phyloP scores from a whole-genome alignment of 768 basidiomycete species.

The Psilocybe subaeruginosa region DNA sequence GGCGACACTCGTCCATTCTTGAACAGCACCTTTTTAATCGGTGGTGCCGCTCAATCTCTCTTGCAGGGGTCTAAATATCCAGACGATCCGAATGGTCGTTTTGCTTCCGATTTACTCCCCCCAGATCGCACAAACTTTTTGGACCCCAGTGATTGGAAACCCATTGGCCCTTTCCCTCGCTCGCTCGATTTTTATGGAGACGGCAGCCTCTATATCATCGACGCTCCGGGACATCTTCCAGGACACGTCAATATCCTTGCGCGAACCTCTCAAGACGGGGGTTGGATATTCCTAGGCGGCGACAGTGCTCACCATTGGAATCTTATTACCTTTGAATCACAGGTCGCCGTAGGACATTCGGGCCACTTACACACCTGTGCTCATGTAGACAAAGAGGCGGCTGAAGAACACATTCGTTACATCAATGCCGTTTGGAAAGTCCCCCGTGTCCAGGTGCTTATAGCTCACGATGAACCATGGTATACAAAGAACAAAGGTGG shows the following conservation, averaged over 20 bases:
- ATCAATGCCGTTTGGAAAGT: slow-evolving; percentile 39
- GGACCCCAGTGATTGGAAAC: slow-evolving; percentile 32
- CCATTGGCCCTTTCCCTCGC: slow-evolving; percentile 54
- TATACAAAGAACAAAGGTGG: slow-evolving; percentile 48
- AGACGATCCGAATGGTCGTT: slow-evolving; percentile 33
- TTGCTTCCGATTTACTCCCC: slow-evolving; percentile 39
- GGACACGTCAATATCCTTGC: slow-evolving; percentile 60
- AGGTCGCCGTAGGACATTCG: slow-evolving; percentile 36
- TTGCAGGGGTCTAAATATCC: slow-evolving; percentile 45
- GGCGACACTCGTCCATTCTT: slow-evolving; percentile 51
- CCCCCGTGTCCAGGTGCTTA: slow-evolving; percentile 45
- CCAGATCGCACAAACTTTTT: slow-evolving; percentile 41
- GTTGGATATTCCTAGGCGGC: slow-evolving; percentile 58
- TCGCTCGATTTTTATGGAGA: slow-evolving; percentile 59
- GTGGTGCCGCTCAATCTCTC: slow-evolving; percentile 37
- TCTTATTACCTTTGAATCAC: slow-evolving; percentile 46
- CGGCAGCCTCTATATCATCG: slow-evolving; percentile 59
- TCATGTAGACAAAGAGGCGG: slow-evolving; percentile 44
- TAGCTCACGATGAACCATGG: slow-evolving; percentile 60
- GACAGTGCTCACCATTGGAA: slow-evolving; percentile 62
- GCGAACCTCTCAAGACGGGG: slow-evolving; percentile 54
- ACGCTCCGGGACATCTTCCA: slow-evolving; percentile 57
- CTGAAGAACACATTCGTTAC: slow-evolving; percentile 43
- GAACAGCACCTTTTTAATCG: slow-evolving; percentile 50
- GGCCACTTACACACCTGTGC: slow-evolving; percentile 37